phyloP scores from a whole-genome alignment of 2,329 filamentous ascomycete species.

The Tolypocladium tropicale region DNA sequence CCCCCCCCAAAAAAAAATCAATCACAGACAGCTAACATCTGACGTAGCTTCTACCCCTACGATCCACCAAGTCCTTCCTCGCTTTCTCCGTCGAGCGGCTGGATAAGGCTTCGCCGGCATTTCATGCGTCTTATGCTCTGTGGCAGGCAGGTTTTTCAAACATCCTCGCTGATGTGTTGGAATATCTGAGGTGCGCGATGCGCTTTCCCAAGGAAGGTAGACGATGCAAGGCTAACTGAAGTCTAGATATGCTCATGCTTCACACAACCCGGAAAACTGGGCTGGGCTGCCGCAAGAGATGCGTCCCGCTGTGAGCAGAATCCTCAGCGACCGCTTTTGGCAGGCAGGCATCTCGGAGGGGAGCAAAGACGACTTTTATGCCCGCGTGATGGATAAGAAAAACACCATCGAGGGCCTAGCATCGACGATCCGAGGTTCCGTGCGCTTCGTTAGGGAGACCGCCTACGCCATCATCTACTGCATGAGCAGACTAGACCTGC shows the following conservation, averaged over 20 bases:
- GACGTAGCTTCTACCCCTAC: constrained; percentile 58
- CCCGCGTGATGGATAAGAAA: constrained; percentile 80
- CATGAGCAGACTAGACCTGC: constrained; percentile 75
- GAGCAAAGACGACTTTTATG: constrained; percentile 94
- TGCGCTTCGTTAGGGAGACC: constrained; percentile 83
- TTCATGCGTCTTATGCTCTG: constrained; percentile 65
- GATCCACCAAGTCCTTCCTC: constrained; percentile 85
- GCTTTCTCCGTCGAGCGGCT: constrained; percentile 86
- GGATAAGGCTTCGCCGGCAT: constrained; percentile 60
- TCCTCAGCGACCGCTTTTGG: constrained; percentile 94
- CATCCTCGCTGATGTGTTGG: constrained; percentile 77
- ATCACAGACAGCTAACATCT: constrained; percentile 5
- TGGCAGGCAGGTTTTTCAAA: constrained; percentile 76
- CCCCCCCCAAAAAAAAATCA: too few relatives aligned
- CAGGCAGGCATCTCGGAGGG: constrained; percentile 94
- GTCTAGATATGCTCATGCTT: constrained; percentile 72
- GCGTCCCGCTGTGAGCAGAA: constrained; percentile 64
- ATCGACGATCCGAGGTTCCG: constrained; percentile 80
- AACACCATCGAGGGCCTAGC: constrained; percentile 86
- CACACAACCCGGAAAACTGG: constrained; percentile 84
- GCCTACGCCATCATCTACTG: constrained; percentile 92
- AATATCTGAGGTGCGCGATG: constrained; percentile 57
- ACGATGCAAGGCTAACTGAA: neutral
- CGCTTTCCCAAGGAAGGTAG: too few relatives aligned
- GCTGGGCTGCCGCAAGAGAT: constrained; percentile 63